Evolutionary conservation across 1,284 basidiomycete genomes (phyloP), one percentile per base, ranked within the genome.

Genomic region (Ganoderma sinense): DNA sequence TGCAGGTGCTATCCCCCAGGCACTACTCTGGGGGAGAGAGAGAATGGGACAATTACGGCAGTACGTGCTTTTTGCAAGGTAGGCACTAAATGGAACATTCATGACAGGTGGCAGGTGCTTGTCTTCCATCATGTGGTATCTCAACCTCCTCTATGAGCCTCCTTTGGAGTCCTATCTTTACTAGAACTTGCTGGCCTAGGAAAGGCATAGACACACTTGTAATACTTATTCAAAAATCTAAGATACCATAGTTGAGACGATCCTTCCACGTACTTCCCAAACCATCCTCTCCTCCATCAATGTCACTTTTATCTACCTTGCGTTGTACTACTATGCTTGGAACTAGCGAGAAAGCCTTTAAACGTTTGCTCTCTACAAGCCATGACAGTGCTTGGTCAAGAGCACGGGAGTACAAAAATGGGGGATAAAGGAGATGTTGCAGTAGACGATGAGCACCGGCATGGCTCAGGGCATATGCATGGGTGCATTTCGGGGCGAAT

Each of bases 371-470:
- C 71, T 83, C 77, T 18, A 94, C 83, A 33, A 95, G 84, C 89
- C 91, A 94, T 1, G 90, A 84, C 31, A 91, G 81, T 4, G 91
- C 92, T 74, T 94, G 92, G 73, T 95, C 91, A 66, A 93, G 85
- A 0, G 93, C 91, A 13, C 94, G 88, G 2, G 92, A 92, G 75
- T 93, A 94, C 0, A 91, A 90, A 74, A 94, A 94, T 0, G 86
- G 88, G 26, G 89, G 83, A 72, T 90, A 81, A 0, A 81, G 83
- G 7, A 92, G 82, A 74, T 91, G 85, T 13, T 83, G 80, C 2
- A 88, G 80, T 8, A 91, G 81, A 20, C 85, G 84, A 6, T 84
- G 84, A 0, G 90, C 90, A 31, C 90, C 90, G 0, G 75, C 70
- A 4, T 80, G 81, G 14, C 89, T 89, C 39, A 92, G 78, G 0